Evolutionary conservation across 805 yeast genomes (phyloP), one percentile per base, ranked within the genome.

Genomic region (Metschnikowia noctiluminum): DNA sequence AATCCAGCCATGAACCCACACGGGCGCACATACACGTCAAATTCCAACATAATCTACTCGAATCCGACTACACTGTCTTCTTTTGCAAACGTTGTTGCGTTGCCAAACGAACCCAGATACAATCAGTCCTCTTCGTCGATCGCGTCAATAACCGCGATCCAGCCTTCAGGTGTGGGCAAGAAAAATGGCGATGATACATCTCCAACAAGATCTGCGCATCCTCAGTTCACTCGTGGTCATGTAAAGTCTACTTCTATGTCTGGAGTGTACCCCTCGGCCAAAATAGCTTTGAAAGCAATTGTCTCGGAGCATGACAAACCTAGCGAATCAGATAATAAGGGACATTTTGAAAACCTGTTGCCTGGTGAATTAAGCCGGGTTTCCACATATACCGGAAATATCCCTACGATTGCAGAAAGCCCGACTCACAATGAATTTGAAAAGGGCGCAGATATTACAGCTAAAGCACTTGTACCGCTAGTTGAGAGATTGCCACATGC

Each of bases 211-310:
- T 38, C 37, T 21, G 40, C 32, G 28, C 45, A 50, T 21, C 36
- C 44, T 9, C 43, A 41, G 8, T 42, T 40, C 37, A 31, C 44
- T 28, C 51, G 64, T 42, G 69, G 71, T 10, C 73, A 68, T 46
- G 42, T 63, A 13, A 65, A 66, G 53, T 56, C 73, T n/a, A 60
- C 71, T 7, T 63, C 70, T 3, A 51, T 64, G 36, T 61, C 71
- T 7, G 53, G 49, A 28, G 37, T 56, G 42, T 68, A 75, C 50
- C 71, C 82, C 1, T 71, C 87, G 2, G 91, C 89, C 3, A 80
- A 87, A 35, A 61, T 75, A 52, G 91, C 86, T 9, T 69, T 86
- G 50, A 87, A 85, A 60, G 90, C 90, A 0, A 86, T 85, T 45
- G 89, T 82, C 12, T 80, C 82, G 51, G 87, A 87, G 8, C 84